Evolutionary conservation across 208 protist species (phyloP).

Genomic region (Jaenimonas drosophilae): DNA sequence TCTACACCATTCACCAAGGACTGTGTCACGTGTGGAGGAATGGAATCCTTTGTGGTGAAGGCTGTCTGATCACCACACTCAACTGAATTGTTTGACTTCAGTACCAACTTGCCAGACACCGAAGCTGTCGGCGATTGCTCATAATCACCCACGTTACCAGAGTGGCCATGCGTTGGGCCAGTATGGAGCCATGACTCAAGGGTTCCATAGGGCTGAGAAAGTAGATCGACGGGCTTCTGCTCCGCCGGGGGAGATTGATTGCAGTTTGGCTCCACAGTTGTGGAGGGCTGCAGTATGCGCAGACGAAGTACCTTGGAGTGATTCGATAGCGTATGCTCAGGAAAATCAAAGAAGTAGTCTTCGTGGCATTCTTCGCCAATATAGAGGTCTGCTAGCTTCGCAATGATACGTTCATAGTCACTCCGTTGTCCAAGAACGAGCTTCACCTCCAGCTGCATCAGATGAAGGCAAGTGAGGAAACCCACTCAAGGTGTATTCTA

Average conservation of each 20-base stretch:
- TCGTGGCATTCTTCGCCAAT: constrained; percentile 36
- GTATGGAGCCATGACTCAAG: constrained; percentile 10
- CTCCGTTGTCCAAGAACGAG: constrained; percentile 26
- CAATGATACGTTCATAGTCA: constrained; percentile 21
- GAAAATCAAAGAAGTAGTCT: constrained; percentile 75
- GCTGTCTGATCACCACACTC: constrained; percentile 58
- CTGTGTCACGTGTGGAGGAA: too few relatives aligned
- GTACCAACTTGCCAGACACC: constrained; percentile 31
- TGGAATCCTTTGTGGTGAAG: constrained; percentile 34
- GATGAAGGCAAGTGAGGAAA: too few relatives aligned
- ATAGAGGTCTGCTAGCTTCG: constrained; percentile 13
- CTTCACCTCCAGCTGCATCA: constrained; percentile 68
- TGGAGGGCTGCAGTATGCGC: too few relatives aligned
- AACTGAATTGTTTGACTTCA: constrained; percentile 61
- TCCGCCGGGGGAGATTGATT: neutral
- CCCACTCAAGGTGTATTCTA: too few relatives aligned
- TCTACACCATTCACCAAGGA: too few relatives aligned
- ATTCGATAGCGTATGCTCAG: constrained; percentile 16
- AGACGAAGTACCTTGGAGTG: constrained; percentile 39
- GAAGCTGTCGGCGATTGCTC: too few relatives aligned
- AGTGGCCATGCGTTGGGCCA: too few relatives aligned
- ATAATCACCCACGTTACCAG: too few relatives aligned
- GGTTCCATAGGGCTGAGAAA: constrained; percentile 6
- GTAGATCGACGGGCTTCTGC: neutral
- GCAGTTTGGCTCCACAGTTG: too few relatives aligned